Evolutionary conservation across 164 flowering plant genomes (phyloP).

Genomic region (Umbellularia californica): DNA sequence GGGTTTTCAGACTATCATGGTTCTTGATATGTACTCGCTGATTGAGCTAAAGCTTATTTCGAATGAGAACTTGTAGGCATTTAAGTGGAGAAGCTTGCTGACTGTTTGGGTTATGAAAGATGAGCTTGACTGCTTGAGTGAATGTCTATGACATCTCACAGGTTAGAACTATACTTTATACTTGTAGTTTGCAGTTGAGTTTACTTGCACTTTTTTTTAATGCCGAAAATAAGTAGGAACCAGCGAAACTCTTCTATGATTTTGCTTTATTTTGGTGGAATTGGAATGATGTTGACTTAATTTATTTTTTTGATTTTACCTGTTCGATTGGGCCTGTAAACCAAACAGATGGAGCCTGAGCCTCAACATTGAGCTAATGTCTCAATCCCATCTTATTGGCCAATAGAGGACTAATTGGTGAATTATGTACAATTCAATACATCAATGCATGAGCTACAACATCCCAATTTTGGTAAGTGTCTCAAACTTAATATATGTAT

Average conservation of each 20-base stretch:
- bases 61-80: not conserved
- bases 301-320: not conserved
- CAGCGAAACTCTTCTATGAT: not conserved
- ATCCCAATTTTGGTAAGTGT: not conserved
- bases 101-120: not conserved
- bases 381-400: not conserved
- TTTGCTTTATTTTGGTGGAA: not conserved
- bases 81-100: not conserved
- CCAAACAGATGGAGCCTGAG: not conserved
- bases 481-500: not conserved
- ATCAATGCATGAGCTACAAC: not conserved
- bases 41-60: not conserved
- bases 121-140: not conserved
- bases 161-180: slow-evolving; percentile 10
- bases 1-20: not conserved
- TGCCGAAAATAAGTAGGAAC: not conserved
- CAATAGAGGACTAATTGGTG: not conserved
- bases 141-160: too few species aligned
- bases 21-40: not conserved
- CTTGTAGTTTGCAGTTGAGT: not conserved
- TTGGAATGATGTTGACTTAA: not conserved
- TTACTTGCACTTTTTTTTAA: not conserved
- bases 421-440: not conserved
- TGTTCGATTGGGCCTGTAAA: not conserved
- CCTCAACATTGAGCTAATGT: not conserved